Conservation (phyloP, 176 grass and related monocot genomes). For the Luzula sylvatica region DNA sequence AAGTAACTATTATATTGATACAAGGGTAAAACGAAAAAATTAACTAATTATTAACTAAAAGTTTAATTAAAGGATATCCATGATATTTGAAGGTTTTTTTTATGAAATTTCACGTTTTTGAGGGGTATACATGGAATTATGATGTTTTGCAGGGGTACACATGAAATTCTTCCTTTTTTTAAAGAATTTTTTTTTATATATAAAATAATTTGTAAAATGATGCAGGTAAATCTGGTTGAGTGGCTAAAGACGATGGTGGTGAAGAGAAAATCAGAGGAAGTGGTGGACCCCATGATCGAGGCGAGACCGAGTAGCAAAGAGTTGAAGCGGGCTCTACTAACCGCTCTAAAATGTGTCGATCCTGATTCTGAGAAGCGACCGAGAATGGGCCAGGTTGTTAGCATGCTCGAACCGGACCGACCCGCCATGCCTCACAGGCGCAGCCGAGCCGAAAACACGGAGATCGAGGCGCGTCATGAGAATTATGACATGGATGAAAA, state of each 20-base stretch:
- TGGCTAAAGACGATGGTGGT: conserved; percentile 99
- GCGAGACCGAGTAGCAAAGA: conserved; percentile 76
- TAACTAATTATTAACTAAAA: too few relatives aligned
- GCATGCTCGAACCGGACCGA: conserved; percentile 75
- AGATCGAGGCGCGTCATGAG: conserved; percentile 50
- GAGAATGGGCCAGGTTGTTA: conserved; percentile 83
- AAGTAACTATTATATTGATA: too few relatives aligned
- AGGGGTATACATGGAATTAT: too few relatives aligned
- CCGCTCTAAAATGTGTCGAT: conserved; percentile 83
- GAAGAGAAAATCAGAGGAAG: conserved; percentile 69
- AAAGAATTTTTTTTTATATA: neutral
- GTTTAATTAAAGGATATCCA: too few relatives aligned
- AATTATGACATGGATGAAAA: conserved; percentile 62
- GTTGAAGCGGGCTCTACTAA: conserved; percentile 79
- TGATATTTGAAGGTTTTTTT: too few relatives aligned
- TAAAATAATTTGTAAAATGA: neutral
- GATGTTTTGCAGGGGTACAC: too few relatives aligned
- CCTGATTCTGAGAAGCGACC: conserved; percentile 88
- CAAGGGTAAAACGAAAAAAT: too few relatives aligned
- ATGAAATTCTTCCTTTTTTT: neutral
- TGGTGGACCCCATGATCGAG: conserved; percentile 81
- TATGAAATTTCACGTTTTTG: too few relatives aligned
- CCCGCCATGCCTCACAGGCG: conserved; percentile 44
- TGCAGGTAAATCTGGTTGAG: conserved; percentile 96
- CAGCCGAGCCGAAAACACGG: conserved; percentile 37